Conservation (phyloP, 139 green algal species). For the Picochlorum sp. region DNA sequence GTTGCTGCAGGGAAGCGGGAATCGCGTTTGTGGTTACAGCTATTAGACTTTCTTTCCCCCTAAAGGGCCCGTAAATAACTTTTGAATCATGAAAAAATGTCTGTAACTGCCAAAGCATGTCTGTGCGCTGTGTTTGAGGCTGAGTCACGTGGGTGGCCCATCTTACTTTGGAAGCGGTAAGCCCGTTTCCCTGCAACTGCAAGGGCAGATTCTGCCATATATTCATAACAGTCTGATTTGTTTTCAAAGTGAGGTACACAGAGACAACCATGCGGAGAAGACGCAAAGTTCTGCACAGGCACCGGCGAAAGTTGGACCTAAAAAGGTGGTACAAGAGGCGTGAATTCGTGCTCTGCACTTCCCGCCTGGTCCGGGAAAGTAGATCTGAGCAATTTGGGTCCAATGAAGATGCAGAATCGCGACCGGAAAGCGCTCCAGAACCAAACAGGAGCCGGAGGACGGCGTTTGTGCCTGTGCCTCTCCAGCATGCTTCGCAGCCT, state of each 20-base stretch:
- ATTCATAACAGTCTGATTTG: background rate
- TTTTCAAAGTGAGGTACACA: conserved; percentile 5
- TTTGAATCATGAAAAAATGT: background rate
- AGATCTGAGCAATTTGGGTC: background rate
- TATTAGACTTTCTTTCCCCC: background rate
- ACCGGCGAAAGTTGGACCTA: conserved; percentile 6
- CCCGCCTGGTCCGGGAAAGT: background rate
- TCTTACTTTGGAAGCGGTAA: conserved; percentile 6
- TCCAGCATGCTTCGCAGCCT: background rate
- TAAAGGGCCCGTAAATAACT: background rate
- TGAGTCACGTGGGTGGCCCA: background rate
- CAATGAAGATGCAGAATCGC: background rate
- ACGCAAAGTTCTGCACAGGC: conserved; percentile 2
- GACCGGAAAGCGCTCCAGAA: conserved; percentile 2
- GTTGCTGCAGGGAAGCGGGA: no score
- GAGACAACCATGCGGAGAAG: conserved; percentile 1
- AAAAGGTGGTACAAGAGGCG: conserved; percentile 1
- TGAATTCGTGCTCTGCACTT: conserved; percentile 4
- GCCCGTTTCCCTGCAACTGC: conserved; percentile 1
- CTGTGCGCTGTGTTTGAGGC: background rate
- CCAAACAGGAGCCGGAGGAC: background rate
- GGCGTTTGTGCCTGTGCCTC: conserved; percentile 1
- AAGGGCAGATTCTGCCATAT: conserved; percentile 5
- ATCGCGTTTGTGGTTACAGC: no score
- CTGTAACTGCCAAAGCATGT: background rate